A percentile compares a stretch with the other conserved stretches of the same genome.
Conservation (phyloP, 2,329 filamentous ascomycete genomes). For the Scolecobasidium constrictum region DNA sequence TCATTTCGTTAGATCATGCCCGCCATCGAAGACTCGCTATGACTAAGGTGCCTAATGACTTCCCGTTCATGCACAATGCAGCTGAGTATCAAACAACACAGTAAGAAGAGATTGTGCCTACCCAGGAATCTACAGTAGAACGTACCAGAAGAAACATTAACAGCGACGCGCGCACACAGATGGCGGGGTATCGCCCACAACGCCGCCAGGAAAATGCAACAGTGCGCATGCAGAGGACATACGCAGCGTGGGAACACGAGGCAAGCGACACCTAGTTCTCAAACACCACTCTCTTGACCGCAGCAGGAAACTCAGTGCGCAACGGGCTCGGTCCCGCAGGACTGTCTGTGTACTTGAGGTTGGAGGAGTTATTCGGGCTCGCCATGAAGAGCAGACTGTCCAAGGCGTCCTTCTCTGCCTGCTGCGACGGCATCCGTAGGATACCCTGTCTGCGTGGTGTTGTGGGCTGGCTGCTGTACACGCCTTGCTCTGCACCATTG, state of each 20-base stretch:
- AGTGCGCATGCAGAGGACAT: neutral
- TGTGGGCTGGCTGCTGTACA: conserved; percentile 12
- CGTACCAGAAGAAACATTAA: too few species aligned
- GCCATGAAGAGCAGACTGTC: conserved; percentile 75
- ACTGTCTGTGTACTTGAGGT: conserved; percentile 25
- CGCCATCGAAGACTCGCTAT: too few species aligned
- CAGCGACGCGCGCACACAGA: too few species aligned
- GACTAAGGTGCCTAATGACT: too few species aligned
- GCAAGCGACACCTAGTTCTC: neutral
- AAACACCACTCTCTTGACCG: conserved; percentile 7
- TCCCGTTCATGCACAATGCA: too few species aligned
- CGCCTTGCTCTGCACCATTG: too few species aligned
- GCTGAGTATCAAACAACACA: too few species aligned
- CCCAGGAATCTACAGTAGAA: too few species aligned
- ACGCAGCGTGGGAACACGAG: neutral
- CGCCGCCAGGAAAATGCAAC: too few species aligned
- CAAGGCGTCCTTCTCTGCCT: conserved; percentile 68
- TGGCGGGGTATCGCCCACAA: conserved; percentile 8
- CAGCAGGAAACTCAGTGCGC: conserved; percentile 2
- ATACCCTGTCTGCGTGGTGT: conserved; percentile 30
- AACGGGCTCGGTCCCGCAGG: conserved; percentile 5
- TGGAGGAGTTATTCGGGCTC: conserved; percentile 61
- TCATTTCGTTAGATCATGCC: too few species aligned
- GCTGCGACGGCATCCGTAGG: conserved; percentile 58
- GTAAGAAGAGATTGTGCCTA: too few species aligned